These are phyloP conservation scores for Brassica balearica DNA, from an alignment of 441 rosid species.

Conservation along the genomic window DNA sequence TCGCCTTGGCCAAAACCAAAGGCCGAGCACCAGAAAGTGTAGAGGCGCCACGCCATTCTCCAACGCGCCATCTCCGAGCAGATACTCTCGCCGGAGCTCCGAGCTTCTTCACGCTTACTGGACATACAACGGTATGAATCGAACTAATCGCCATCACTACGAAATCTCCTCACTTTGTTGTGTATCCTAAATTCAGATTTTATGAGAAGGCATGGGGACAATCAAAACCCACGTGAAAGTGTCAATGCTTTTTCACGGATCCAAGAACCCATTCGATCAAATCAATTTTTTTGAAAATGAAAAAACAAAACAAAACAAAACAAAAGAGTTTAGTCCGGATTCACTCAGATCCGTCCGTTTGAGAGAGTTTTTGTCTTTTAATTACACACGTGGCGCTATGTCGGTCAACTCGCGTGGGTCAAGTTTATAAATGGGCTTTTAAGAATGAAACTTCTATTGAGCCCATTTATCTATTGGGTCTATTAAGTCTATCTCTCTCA, in stretches of 20 bases:
- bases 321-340: neutral
- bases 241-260: constrained; percentile 23
- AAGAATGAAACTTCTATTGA: neutral
- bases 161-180: neutral
- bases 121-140: constrained; percentile 27
- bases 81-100: constrained; percentile 34
- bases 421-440: constrained; percentile 30
- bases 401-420: constrained; percentile 2
- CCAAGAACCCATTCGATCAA: constrained; percentile 24
- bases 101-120: constrained; percentile 32
- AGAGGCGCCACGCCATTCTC: constrained; percentile 38
- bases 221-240: constrained; percentile 36
- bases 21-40: constrained; percentile 34
- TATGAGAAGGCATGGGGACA: neutral
- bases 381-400: constrained; percentile 28
- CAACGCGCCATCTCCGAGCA: constrained; percentile 40
- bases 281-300: neutral
- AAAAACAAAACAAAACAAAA: too few relatives aligned
- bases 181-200: neutral
- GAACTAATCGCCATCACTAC: constrained; percentile 52
- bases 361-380: neutral
- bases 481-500: neutral
- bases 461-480: neutral
- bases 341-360: constrained; percentile 33
- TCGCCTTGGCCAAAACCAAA: constrained; percentile 39